Conservation (phyloP, 768 basidiomycete genomes). For the Trametes maxima region DNA sequence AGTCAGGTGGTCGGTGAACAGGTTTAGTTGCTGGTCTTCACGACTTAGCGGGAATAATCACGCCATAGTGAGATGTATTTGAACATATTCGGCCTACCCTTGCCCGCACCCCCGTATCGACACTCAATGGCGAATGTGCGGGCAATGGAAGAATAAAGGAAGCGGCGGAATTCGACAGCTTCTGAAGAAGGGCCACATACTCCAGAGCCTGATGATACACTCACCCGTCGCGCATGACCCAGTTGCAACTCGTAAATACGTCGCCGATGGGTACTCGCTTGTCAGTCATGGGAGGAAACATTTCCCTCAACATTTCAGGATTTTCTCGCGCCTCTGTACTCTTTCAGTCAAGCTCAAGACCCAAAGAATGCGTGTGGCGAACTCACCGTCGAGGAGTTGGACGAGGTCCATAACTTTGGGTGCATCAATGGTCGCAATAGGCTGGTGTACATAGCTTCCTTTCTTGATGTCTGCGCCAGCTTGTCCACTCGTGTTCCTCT, state of each 20-base stretch:
- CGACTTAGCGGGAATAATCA: too few species aligned
- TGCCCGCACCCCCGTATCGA: too few species aligned
- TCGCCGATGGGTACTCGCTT: constrained; percentile 78
- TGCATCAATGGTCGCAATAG: constrained; percentile 76
- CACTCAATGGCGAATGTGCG: too few species aligned
- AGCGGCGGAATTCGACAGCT: too few species aligned
- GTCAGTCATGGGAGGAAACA: constrained; percentile 66
- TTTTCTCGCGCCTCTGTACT: constrained; percentile 65
- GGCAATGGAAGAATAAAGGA: too few species aligned
- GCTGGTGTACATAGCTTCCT: constrained; percentile 72
- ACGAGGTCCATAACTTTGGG: constrained; percentile 80
- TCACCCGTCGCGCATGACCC: constrained; percentile 87
- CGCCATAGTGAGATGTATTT: too few species aligned
- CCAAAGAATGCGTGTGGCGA: neutral
- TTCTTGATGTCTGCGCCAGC: constrained; percentile 63
- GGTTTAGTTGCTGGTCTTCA: too few species aligned
- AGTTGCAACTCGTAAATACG: constrained; percentile 89
- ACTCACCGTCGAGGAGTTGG: constrained; percentile 73
- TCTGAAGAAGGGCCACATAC: too few species aligned
- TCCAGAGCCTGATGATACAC: constrained; percentile 21
- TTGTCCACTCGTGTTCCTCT: constrained; percentile 41
- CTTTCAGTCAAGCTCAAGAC: constrained; percentile 10
- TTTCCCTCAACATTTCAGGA: constrained; percentile 52
- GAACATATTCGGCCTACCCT: too few species aligned
- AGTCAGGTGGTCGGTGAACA: too few species aligned